Evolutionary conservation across 306 rosid genomes (phyloP).

Genomic region (Quercus wislizeni): DNA sequence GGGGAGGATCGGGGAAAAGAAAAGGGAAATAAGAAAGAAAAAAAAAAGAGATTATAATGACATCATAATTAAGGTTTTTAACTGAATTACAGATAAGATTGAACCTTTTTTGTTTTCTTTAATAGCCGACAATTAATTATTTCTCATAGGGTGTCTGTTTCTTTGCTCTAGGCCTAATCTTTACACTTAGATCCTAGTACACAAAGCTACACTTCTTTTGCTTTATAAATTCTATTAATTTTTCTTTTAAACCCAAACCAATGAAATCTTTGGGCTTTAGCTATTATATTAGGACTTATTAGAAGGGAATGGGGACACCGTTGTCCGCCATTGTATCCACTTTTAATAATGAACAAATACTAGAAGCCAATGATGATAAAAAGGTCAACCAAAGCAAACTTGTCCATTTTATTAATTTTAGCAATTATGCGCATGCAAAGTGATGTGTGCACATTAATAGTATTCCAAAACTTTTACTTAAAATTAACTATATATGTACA

Average conservation of each 20-base stretch:
- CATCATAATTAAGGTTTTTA: neutral
- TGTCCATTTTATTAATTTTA: neutral
- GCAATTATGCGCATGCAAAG: neutral
- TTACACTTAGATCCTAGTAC: neutral
- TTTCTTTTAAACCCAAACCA: neutral
- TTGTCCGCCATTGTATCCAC: conserved; percentile 8
- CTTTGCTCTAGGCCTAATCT: neutral
- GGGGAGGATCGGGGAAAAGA: too few relatives aligned
- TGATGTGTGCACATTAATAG: too few relatives aligned
- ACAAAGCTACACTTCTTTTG: conserved; percentile 1
- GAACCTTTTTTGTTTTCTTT: neutral
- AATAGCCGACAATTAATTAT: neutral
- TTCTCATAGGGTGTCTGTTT: neutral
- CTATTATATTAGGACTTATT: neutral
- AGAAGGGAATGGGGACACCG: neutral
- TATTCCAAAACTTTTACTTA: too few relatives aligned
- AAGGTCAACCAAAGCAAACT: conserved; percentile 17
- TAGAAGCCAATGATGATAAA: conserved; percentile 27
- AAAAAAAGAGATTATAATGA: too few relatives aligned
- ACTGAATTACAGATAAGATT: neutral
- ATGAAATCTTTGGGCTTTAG: neutral
- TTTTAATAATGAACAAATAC: neutral
- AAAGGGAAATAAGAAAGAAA: too few relatives aligned
- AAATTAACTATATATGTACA: too few relatives aligned
- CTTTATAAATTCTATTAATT: neutral